Conservation (phyloP, 345 rosid genomes). For the Brassica incana region DNA sequence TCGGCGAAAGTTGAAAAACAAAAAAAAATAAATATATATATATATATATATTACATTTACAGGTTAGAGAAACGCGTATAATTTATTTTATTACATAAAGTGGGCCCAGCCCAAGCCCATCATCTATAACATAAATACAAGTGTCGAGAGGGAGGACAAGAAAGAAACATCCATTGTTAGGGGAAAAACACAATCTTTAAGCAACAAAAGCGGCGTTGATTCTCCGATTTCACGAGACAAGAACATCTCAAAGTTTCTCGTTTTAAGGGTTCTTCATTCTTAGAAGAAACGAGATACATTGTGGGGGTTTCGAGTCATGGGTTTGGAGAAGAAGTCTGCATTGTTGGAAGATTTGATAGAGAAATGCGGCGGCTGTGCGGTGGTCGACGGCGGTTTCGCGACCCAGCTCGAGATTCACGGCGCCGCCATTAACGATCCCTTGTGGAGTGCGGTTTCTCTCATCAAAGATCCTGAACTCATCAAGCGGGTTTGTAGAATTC, state of each 20-base stretch:
- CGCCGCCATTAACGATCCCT: constrained; percentile 79
- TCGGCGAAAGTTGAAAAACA: constrained; percentile 31
- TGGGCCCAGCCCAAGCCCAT: constrained; percentile 40
- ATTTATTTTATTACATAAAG: not conserved
- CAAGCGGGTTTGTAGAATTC: constrained; percentile 46
- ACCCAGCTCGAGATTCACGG: constrained; percentile 91
- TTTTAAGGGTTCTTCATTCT: not conserved
- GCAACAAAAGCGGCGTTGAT: constrained; percentile 31
- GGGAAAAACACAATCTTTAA: not conserved
- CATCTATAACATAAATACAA: constrained; percentile 17
- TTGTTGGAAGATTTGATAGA: constrained; percentile 63
- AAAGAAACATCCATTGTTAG: constrained; percentile 28
- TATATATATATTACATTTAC: not conserved
- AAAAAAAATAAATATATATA: too few species aligned
- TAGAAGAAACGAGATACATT: not conserved
- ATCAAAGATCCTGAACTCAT: constrained; percentile 74
- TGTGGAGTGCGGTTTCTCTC: constrained; percentile 90
- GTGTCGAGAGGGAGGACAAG: constrained; percentile 26
- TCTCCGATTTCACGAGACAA: constrained; percentile 15
- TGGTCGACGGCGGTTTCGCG: constrained; percentile 92
- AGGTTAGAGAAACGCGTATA: constrained; percentile 34
- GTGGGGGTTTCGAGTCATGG: constrained; percentile 39
- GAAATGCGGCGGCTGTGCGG: constrained; percentile 86
- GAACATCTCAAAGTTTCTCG: not conserved
- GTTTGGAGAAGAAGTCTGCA: constrained; percentile 42